Base-by-base conservation (phyloP, 805 yeast species). In the Candida odintsovae region DNA sequence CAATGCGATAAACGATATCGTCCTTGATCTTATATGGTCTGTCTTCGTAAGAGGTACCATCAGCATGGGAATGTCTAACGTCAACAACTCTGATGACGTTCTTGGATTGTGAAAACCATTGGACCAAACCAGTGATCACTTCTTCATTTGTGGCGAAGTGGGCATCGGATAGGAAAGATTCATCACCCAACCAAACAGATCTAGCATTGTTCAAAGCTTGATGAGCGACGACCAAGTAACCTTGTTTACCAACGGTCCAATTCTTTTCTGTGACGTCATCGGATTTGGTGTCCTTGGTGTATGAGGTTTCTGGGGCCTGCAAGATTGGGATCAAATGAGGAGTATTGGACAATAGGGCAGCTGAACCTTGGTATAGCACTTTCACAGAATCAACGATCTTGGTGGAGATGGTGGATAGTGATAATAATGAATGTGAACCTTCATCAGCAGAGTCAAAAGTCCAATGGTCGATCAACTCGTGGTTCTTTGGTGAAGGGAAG, bases 211-310 rank as follows among this genome's bases (percentile, higher is more conserved):
- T 78, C 46, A 80, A 72, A 41, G 83, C 83, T 70, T 94, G 99
- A 57, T 88, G 77, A 1, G 82, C 94, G 10, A 80, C 95, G 20
- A 82, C 78, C 44, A 86, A 62, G 62, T 71, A 83, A 5, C 88
- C 90, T 67, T 90, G 95, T 38, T 80, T 71, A 26, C 97, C 97
- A 31, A 81, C 70, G 13, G 86, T 80, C 96, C 96, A 90, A 4
- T 81, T 54, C 25, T 70, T 74, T 37, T 73, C 65, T n/a, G 70
- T 66, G 23, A 64, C 58, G 16, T 68, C 73, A 16, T 70, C 75
- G 44, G 74, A 78, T 46, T 72, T 70, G 6, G 68, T 54, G 52
- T 72, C 72, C 55, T 63, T 68, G 55, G 87, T 75, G 60, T 77
- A 77, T 4, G 92, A 77, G 2, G 90, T 80, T 43, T 73, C 69